Percentiles rank a stretch among this genome's conserved stretches.
Evolutionary conservation across 164 flowering plant genomes (phyloP).

Genomic region (Saururus chinensis): DNA sequence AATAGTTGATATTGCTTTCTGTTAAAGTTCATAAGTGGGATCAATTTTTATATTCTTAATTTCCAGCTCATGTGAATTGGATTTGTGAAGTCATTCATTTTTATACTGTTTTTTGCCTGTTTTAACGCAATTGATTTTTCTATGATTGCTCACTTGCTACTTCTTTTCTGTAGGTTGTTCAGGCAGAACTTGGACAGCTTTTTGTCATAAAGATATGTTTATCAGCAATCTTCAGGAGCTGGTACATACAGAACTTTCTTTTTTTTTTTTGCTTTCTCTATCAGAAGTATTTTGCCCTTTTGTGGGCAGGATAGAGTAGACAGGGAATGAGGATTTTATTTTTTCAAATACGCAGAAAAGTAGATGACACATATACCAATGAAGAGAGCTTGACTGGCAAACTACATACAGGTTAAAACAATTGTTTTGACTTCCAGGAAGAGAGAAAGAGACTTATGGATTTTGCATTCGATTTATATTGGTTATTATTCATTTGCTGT

Average conservation of each 20-base stretch:
- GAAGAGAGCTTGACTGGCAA: background rate
- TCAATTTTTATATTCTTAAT: too few species aligned
- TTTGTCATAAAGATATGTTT: background rate
- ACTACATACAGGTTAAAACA: background rate
- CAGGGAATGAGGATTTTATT: background rate
- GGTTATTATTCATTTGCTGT: background rate
- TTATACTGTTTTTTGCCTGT: background rate
- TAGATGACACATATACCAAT: background rate
- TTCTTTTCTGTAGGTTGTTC: background rate
- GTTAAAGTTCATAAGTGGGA: too few species aligned
- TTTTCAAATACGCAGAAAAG: background rate
- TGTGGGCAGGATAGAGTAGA: background rate
- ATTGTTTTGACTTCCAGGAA: background rate
- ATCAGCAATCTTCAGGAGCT: background rate
- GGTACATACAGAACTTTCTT: background rate
- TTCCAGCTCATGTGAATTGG: too few species aligned
- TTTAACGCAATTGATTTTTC: too few species aligned
- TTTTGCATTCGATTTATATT: background rate
- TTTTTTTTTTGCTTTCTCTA: background rate
- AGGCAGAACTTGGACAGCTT: background rate
- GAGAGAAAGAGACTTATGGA: background rate
- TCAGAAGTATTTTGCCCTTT: background rate
- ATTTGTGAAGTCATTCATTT: background rate
- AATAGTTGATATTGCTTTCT: too few species aligned
- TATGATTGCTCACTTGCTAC: background rate